These are phyloP conservation scores for Achlya hypogyna DNA, from an alignment of 352 stramenopile species.

Conservation along the genomic window DNA sequence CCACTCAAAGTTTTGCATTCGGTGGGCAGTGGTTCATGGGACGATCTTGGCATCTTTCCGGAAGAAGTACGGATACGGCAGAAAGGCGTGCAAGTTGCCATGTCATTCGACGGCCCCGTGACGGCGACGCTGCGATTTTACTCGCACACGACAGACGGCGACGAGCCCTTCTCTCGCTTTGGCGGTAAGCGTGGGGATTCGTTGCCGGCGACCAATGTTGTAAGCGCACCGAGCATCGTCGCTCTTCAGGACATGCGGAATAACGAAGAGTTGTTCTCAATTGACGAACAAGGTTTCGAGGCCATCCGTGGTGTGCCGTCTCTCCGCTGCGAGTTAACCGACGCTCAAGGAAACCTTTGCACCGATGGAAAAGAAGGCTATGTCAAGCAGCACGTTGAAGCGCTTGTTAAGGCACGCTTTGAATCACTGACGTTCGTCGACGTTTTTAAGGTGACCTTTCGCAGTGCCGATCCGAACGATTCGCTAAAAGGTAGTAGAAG, in stretches of 20 bases:
- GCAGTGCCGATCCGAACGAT: neutral
- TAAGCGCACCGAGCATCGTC: neutral
- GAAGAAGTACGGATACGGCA: neutral
- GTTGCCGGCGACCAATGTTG: neutral
- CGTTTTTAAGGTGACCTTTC: constrained; percentile 4
- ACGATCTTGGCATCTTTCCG: neutral
- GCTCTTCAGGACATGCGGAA: constrained; percentile 6
- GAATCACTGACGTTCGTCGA: neutral
- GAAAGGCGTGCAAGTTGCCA: neutral
- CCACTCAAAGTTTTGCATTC: too few relatives aligned
- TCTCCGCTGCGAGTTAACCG: neutral
- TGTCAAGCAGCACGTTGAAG: neutral
- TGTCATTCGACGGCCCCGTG: neutral
- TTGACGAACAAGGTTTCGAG: constrained; percentile 12
- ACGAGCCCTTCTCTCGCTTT: neutral
- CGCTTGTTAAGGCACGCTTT: neutral
- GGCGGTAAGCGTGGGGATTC: neutral
- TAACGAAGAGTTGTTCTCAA: neutral
- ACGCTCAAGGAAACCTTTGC: neutral
- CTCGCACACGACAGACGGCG: neutral
- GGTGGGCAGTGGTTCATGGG: too few relatives aligned
- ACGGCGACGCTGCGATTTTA: neutral
- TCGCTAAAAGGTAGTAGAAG: neutral
- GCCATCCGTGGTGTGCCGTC: neutral
- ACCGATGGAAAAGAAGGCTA: neutral